phyloP scores from a whole-genome alignment of 441 rosid genomes.

The Euphorbia corollata region DNA sequence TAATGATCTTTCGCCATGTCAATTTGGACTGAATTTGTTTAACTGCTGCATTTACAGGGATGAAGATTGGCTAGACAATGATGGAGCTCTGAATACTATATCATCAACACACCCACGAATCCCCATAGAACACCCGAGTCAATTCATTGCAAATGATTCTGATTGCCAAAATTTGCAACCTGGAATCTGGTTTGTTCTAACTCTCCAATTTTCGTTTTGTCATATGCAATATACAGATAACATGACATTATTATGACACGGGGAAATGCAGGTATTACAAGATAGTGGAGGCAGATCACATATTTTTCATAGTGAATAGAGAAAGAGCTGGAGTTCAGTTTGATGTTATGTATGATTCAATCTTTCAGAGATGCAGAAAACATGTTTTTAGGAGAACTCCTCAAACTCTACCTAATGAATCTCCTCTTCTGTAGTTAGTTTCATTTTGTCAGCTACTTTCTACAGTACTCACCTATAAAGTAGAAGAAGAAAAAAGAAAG shows the following conservation, averaged over 20 bases:
- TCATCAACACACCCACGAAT: slow-evolving; percentile 89
- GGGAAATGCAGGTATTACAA: slow-evolving; percentile 75
- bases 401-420: slow-evolving; percentile 51
- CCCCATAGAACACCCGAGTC: slow-evolving; percentile 70
- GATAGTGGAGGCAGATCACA: slow-evolving; percentile 86
- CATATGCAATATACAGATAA: no score
- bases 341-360: slow-evolving; percentile 75
- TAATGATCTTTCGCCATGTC: no score
- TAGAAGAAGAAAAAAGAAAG: no score
- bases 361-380: slow-evolving; percentile 85
- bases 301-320: slow-evolving; percentile 67
- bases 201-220: no score
- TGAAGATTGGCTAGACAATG: slow-evolving; percentile 93
- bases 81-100: slow-evolving; percentile 89
- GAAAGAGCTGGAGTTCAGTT: slow-evolving; percentile 92
- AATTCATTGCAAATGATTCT: slow-evolving; percentile 43
- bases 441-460: neutral
- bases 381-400: slow-evolving; percentile 56
- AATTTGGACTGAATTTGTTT: neutral
- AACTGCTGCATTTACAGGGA: slow-evolving; percentile 45
- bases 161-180: slow-evolving; percentile 64
- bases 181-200: slow-evolving; percentile 68
- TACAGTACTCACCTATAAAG: neutral
- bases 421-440: slow-evolving; percentile 7
- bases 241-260: neutral